These are phyloP conservation scores for Taxillus chinensis DNA, from an alignment of 164 flowering plant species.

Conservation along the genomic window DNA sequence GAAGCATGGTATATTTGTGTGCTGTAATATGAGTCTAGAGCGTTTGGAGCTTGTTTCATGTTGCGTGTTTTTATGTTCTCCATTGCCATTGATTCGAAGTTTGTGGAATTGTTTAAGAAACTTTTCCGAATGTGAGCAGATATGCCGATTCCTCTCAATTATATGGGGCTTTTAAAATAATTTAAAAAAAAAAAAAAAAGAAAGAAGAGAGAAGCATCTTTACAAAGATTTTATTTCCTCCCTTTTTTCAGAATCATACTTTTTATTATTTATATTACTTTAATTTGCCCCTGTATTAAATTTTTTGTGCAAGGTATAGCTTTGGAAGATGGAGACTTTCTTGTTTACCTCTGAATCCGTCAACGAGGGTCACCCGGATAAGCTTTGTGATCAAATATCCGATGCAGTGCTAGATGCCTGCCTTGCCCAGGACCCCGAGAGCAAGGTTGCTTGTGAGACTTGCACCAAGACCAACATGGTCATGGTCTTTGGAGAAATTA, in stretches of 20 bases:
- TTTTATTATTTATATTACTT: not conserved
- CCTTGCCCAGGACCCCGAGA: slow-evolving; percentile 71
- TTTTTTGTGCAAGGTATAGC: slow-evolving; percentile 17
- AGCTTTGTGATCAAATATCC: slow-evolving; percentile 80
- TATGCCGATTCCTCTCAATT: no score
- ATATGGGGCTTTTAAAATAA: no score
- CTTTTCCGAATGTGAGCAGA: no score
- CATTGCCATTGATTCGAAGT: no score
- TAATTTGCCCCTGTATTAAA: not conserved
- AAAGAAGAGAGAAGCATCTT: no score
- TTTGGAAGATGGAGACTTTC: slow-evolving; percentile 57
- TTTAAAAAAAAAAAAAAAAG: no score
- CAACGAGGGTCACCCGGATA: slow-evolving; percentile 88
- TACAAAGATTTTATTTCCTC: no score
- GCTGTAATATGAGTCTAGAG: no score
- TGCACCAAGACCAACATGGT: slow-evolving; percentile 91
- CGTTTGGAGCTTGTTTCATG: no score
- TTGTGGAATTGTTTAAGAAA: no score
- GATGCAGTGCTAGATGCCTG: slow-evolving; percentile 86
- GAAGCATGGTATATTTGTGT: no score
- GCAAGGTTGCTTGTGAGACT: slow-evolving; percentile 85
- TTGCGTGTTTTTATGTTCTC: no score
- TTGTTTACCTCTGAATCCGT: slow-evolving; percentile 81
- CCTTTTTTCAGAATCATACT: not conserved
- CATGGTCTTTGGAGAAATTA: slow-evolving; percentile 81